phyloP scores from a whole-genome alignment of 176 grass and related monocot species.

The Aegilops sharonensis region DNA sequence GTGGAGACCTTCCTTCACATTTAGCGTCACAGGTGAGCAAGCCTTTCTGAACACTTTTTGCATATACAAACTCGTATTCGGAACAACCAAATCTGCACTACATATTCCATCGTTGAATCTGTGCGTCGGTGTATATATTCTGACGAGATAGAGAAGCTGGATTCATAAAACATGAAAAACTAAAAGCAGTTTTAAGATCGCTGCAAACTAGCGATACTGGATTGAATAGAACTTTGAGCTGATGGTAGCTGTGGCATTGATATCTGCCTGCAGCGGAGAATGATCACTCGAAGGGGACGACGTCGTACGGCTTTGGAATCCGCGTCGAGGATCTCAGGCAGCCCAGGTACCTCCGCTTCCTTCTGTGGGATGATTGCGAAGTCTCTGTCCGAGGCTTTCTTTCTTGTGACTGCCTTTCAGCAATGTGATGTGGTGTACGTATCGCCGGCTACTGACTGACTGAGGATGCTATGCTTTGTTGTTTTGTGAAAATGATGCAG shows the following conservation, averaged over 20 bases:
- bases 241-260: too few relatives aligned
- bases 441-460: neutral
- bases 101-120: too few relatives aligned
- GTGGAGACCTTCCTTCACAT: slow-evolving; percentile 93
- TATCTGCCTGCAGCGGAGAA: slow-evolving; percentile 50
- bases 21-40: slow-evolving; percentile 71
- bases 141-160: neutral
- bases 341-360: slow-evolving; percentile 52
- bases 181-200: too few relatives aligned
- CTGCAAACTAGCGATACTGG: too few relatives aligned
- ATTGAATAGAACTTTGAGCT: neutral
- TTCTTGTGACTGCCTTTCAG: neutral
- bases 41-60: too few relatives aligned
- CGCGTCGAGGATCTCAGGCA: slow-evolving; percentile 87
- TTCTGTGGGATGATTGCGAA: neutral
- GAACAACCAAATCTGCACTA: neutral
- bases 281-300: slow-evolving; percentile 62
- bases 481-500: slow-evolving; percentile 38
- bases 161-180: neutral
- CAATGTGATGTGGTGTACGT: neutral
- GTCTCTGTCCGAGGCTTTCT: neutral
- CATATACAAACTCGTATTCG: neutral
- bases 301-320: slow-evolving; percentile 79
- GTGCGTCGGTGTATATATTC: neutral
- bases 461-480: neutral